Evolutionary conservation across 176 grass and related monocot genomes (phyloP).

Genomic region (Miscanthus lutarioriparius): DNA sequence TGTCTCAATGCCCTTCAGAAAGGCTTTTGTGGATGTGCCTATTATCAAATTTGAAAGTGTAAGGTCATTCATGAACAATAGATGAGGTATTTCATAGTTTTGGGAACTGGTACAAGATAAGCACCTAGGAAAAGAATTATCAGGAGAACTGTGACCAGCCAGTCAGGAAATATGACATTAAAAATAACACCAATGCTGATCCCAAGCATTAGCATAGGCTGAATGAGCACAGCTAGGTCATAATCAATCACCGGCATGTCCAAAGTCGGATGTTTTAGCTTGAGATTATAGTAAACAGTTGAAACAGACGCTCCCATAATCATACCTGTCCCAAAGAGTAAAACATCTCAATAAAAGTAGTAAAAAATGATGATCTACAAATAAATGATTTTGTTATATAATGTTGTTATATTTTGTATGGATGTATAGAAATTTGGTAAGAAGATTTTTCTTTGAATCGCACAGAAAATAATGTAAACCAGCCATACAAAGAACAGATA

Average conservation of each 20-base stretch:
- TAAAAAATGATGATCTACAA: neutral
- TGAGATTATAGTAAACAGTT: slow-evolving; percentile 88
- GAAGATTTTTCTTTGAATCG: slow-evolving; percentile 17
- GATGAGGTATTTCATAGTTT: neutral
- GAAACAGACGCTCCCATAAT: slow-evolving; percentile 80
- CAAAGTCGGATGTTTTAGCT: slow-evolving; percentile 79
- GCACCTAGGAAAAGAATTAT: slow-evolving; percentile 86
- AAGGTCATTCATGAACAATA: slow-evolving; percentile 20
- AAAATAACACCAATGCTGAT: slow-evolving; percentile 94
- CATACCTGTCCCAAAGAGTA: slow-evolving; percentile 62
- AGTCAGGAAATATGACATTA: slow-evolving; percentile 87
- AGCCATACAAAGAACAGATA: neutral
- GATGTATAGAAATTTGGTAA: neutral
- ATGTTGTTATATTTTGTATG: neutral
- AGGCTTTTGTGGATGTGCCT: slow-evolving; percentile 93
- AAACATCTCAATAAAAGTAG: neutral
- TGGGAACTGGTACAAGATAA: neutral
- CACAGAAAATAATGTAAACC: slow-evolving; percentile 11
- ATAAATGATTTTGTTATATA: neutral
- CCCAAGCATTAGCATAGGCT: slow-evolving; percentile 94
- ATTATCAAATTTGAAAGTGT: slow-evolving; percentile 6
- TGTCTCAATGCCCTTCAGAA: slow-evolving; percentile 84
- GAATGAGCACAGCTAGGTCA: slow-evolving; percentile 82
- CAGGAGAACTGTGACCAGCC: slow-evolving; percentile 88
- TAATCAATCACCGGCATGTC: slow-evolving; percentile 90